phyloP scores from a whole-genome alignment of 306 rosid species.

The Quercus berberidifolia region DNA sequence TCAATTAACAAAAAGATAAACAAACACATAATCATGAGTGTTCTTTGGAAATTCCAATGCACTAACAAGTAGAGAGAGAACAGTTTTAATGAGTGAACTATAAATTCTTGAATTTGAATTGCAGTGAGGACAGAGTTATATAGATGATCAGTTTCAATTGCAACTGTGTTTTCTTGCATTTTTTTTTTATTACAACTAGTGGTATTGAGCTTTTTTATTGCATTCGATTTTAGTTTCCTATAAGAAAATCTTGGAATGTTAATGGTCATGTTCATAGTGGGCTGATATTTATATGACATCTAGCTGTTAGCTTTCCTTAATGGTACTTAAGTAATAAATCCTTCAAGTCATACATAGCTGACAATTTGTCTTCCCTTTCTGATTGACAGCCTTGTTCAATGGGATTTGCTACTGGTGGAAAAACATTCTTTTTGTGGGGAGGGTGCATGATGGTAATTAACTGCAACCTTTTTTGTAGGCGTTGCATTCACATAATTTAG shows the following conservation, averaged over 20 bases:
- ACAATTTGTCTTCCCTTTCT: neutral
- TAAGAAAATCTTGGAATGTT: neutral
- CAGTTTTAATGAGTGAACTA: neutral
- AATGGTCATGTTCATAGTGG: neutral
- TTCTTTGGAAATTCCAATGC: neutral
- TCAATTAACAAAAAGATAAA: neutral
- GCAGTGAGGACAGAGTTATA: neutral
- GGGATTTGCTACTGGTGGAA: conserved; percentile 99
- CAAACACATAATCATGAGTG: neutral
- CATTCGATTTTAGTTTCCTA: neutral
- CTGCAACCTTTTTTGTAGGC: conserved; percentile 14
- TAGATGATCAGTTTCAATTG: neutral
- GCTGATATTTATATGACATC: neutral
- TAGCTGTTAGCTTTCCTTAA: conserved; percentile 2
- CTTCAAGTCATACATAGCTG: conserved; percentile 6
- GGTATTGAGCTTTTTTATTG: neutral
- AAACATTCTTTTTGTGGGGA: conserved; percentile 98
- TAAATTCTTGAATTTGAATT: neutral
- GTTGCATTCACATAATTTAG: conserved; percentile 4
- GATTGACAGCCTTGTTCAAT: conserved; percentile 90
- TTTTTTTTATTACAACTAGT: neutral
- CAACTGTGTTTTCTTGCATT: neutral
- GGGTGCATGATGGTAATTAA: conserved; percentile 99
- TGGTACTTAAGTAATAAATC: neutral
- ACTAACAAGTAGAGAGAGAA: neutral